phyloP scores from a whole-genome alignment of 495 filamentous ascomycete genomes.

The Cercophora newfieldiana region DNA sequence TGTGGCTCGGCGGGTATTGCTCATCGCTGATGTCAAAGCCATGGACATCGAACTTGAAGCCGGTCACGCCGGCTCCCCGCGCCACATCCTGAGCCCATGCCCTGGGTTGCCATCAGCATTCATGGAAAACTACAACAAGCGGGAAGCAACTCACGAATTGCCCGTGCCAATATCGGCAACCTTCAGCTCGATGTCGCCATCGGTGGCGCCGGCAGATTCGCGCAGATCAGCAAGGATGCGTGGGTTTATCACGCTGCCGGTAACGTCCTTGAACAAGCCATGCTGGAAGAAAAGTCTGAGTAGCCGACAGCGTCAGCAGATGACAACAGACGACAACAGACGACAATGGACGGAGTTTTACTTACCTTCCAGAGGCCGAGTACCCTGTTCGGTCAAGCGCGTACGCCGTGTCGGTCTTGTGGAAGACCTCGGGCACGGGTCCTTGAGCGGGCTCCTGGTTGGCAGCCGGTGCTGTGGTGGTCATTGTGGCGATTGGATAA shows the following conservation, averaged over 20 bases:
- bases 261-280: neutral
- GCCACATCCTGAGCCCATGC: conserved; percentile 13
- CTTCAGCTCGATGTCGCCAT: neutral
- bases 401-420: neutral
- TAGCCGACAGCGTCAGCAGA: neutral
- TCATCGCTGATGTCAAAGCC: conserved; percentile 21
- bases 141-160: neutral
- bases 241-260: neutral
- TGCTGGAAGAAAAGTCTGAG: neutral
- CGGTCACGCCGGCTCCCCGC: neutral
- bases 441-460: neutral
- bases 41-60: conserved; percentile 19
- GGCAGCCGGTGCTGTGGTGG: neutral
- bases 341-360: neutral
- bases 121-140: neutral
- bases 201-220: conserved; percentile 45
- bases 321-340: neutral
- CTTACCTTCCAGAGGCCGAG: neutral
- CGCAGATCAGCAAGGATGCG: conserved; percentile 59
- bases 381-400: neutral
- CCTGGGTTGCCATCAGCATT: neutral
- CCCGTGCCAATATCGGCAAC: conserved; percentile 18
- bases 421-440: neutral
- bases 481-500: neutral
- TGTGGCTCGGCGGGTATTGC: conserved; percentile 8